Evolutionary conservation across 805 yeast species (phyloP), one percentile per base, ranked within the genome.

Genomic region (Kurtzmaniella cleridarum): DNA sequence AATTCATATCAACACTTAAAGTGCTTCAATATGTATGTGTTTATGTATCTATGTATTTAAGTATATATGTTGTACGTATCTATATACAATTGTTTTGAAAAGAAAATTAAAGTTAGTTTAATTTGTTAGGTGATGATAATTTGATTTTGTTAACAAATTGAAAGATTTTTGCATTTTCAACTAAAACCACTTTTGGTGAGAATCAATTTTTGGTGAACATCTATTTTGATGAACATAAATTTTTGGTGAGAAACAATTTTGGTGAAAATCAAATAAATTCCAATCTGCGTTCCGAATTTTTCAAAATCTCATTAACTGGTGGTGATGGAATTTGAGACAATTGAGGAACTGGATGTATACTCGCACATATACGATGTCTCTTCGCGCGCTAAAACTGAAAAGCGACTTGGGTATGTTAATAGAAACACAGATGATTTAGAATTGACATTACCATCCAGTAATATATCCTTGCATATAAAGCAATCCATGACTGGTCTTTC

Each of bases 321-420:
- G 24, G 24, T 20, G 24, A 20, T 20, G 24, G 24, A 20, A 8
- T 43, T 60, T 5, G 64, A 63, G 4, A 46, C 43, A 8, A 38
- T 55, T 5, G 40, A 44, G 11, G 43, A 48, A 16, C 52, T 49
- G 7, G 51, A 53, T 10, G 38, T 55, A 2, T 46, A 60, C 23
- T 62, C 57, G 2, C 71, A 66, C 45, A 41, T 68, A 4, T 64
- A 47, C 40, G 62, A 57, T 10, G 38, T 65, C 20, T 60, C 63
- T 59, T 2, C 50, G 47, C 2, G 57, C 47, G 13, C 17, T 8
- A 16, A 27, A 5, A 5, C 18, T 7, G 43, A 41, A 27, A 61
- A 55, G 40, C 54, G 62, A 35, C 46, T 68, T 26, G 73, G 73
- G 9, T 66, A 52, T 42, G 56, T 67, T n/a, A 55, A 65, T 42